Evolutionary conservation across 768 basidiomycete genomes (phyloP).

Genomic region (Macrolepiota fuliginosa): DNA sequence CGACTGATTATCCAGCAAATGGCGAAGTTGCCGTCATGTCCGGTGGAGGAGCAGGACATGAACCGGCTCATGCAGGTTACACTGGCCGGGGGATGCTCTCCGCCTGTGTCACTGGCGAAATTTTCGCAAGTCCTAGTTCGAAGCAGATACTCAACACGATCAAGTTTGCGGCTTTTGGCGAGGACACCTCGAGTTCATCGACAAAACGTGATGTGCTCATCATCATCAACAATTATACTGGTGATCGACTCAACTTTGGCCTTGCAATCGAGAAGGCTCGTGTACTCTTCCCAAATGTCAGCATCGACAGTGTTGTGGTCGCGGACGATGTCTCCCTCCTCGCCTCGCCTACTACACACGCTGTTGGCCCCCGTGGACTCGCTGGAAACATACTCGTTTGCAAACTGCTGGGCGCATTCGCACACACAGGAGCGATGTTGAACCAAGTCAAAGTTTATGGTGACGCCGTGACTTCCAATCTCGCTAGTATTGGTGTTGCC

Average conservation of each 20-base stretch:
- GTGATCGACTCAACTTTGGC: conserved; percentile 58
- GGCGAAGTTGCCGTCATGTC: conserved; percentile 39
- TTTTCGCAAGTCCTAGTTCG: conserved; percentile 63
- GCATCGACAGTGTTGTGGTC: conserved; percentile 46
- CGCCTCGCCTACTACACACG: conserved; percentile 16
- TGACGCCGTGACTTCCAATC: conserved; percentile 28
- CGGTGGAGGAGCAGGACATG: conserved; percentile 56
- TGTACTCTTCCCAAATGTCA: conserved; percentile 23
- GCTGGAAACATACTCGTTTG: conserved; percentile 50
- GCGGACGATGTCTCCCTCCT: conserved; percentile 55
- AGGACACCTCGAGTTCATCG: background rate
- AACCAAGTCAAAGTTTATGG: conserved; percentile 31
- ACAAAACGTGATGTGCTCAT: conserved; percentile 30
- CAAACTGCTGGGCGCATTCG: conserved; percentile 53
- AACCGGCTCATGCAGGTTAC: conserved; percentile 57
- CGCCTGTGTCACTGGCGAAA: conserved; percentile 58
- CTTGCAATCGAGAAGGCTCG: conserved; percentile 53
- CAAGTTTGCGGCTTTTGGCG: conserved; percentile 38
- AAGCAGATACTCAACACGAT: conserved; percentile 52
- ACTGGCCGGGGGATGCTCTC: conserved; percentile 56
- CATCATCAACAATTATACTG: conserved; percentile 49
- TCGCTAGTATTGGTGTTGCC: conserved; percentile 37
- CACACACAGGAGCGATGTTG: conserved; percentile 36
- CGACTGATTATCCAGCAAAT: conserved; percentile 17
- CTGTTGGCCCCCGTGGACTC: conserved; percentile 50